Base-by-base conservation (phyloP, 257 asterid species). In the Primulina tabacum region DNA sequence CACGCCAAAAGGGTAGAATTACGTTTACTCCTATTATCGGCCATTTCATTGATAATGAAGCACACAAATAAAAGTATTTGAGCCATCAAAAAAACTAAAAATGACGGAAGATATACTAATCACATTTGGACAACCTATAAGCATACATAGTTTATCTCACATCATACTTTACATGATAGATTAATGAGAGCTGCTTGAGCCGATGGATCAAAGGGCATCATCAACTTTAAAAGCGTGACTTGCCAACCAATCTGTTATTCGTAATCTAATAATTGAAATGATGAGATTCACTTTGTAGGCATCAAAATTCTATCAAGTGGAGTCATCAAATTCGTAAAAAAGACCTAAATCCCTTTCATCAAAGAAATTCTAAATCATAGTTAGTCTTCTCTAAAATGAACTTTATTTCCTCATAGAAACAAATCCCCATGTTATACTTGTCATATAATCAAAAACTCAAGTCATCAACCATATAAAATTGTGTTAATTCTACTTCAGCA, bases 1-100 rank as follows among this genome's bases (percentile, higher is more conserved):
- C 30, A 35, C 8, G 12, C 18, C 28, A 57, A 33, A 56, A 67
- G 67, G 26, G 30, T 29, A 72, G 61, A 71, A 74, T 64, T 7
- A 8, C 5, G 21, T 34, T 35, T 14, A 38, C 53, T 40, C 18
- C 62, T 17, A 33, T 60, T 78, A 61, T 62, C 50, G 5, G 53
- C 65, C 57, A 59, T 18, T 38, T 43, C 2, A 21, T 66, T 43
- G 59, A 32, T 21, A 33, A 66, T 47, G 55, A 47, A 14, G 7
- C 7, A 47, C n/a, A 14, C 18, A 47, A 11, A 47, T 40, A 14
- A 47, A 14, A 47, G 18, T 12, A 47, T 14, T 47, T 7, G 14
- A 47, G 55, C 18, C 18, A 47, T 47, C 55, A 47, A 4, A 12
- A 47, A 7, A 14, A n/a, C n/a, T 43, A 43, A 12, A 43, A 43